phyloP scores from a whole-genome alignment of 2,329 filamentous ascomycete genomes.

The Ceratocystis cubensis region DNA sequence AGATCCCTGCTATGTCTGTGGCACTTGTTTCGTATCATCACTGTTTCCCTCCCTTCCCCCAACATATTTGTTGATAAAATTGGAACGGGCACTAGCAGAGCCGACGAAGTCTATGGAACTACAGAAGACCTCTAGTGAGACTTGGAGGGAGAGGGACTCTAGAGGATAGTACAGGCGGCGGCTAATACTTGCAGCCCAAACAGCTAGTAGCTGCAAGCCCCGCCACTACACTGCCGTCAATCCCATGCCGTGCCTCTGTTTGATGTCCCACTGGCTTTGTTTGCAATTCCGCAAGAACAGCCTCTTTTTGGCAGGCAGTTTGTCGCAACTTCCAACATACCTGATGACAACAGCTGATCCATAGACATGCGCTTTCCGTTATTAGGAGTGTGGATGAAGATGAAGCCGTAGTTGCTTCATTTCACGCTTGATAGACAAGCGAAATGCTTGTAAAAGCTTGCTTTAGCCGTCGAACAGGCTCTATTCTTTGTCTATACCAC shows the following conservation, averaged over 20 bases:
- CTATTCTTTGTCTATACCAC: not conserved
- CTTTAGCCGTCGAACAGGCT: not conserved
- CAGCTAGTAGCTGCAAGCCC: not conserved
- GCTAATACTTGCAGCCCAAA: not conserved
- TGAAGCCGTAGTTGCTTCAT: slow-evolving; percentile 2
- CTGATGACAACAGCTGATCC: not conserved
- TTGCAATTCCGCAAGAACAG: not conserved
- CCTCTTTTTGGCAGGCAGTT: not conserved
- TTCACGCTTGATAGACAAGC: slow-evolving; percentile 8
- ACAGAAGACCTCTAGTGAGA: not conserved
- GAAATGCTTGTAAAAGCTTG: not conserved
- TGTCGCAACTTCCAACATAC: too few relatives aligned
- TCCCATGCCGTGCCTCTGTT: not conserved
- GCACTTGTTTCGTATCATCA: slow-evolving; percentile 18
- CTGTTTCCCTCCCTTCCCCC: slow-evolving; percentile 16
- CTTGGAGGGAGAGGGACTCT: not conserved
- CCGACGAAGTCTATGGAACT: not conserved
- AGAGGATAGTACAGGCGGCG: not conserved
- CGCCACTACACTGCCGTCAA: not conserved
- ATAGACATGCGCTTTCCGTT: not conserved
- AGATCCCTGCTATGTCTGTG: slow-evolving; percentile 15
- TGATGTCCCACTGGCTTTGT: not conserved
- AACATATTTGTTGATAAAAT: not conserved
- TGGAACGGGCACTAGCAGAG: not conserved
- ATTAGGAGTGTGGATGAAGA: not conserved